These are phyloP conservation scores for Teratosphaeria epicoccoides DNA, from an alignment of 2,329 filamentous ascomycete genomes.

Conservation along the genomic window DNA sequence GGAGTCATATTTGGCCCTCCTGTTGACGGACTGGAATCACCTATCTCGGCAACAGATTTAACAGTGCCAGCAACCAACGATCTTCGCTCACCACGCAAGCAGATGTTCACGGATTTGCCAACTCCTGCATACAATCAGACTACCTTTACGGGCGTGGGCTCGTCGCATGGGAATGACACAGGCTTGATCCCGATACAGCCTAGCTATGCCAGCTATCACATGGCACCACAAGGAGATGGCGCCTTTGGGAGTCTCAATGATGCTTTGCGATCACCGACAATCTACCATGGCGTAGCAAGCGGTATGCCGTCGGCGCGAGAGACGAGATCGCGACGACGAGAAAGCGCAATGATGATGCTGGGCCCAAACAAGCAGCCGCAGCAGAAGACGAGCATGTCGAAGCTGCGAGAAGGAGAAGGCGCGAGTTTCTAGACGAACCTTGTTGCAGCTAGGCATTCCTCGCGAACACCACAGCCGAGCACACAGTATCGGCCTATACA, in stretches of 20 bases:
- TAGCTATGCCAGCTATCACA: conserved; percentile 20
- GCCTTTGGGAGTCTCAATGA: conserved; percentile 26
- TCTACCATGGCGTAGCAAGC: conserved; percentile 10
- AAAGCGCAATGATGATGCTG: conserved; percentile 23
- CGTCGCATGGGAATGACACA: conserved; percentile 14
- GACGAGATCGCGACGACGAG: conserved; percentile 11
- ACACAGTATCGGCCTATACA: background rate
- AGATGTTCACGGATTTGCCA: conserved; percentile 57
- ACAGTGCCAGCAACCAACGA: conserved; percentile 37
- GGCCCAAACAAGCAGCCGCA: conserved; percentile 7
- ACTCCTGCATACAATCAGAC: conserved; percentile 53
- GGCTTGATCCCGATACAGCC: conserved; percentile 25
- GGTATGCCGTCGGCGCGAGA: conserved; percentile 2
- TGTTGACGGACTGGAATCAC: conserved; percentile 43
- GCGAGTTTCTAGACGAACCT: conserved; percentile 14
- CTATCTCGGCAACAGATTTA: conserved; percentile 23
- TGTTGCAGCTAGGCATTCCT: background rate
- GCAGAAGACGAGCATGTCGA: conserved; percentile 28
- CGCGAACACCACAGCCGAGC: background rate
- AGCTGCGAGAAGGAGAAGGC: conserved; percentile 23
- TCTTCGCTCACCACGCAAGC: conserved; percentile 52
- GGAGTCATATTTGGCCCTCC: conserved; percentile 69
- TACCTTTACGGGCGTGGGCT: conserved; percentile 21
- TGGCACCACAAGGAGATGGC: conserved; percentile 25
- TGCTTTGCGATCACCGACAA: conserved; percentile 17